Base-by-base conservation (phyloP, 2,329 filamentous ascomycete genomes). In the Botryotinia globosa region DNA sequence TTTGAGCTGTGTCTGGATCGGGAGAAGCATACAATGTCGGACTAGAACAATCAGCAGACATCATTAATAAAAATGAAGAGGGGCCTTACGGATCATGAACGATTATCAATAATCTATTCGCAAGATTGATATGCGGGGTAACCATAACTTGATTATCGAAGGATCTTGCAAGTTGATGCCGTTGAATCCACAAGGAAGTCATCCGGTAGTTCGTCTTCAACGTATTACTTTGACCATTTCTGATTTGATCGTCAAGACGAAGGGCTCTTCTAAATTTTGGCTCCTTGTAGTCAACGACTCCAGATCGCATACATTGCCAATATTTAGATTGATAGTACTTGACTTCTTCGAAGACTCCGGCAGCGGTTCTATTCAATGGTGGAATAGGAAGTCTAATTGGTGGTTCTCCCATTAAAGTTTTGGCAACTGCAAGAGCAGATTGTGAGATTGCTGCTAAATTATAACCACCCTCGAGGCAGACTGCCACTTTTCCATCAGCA, bases 381-480 rank as follows among this genome's bases (percentile, higher is more conserved):
- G 88, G 77, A 85, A 90, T 81, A 22, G 83, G 81, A 81, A 91
- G 87, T 77, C 85, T 84, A 59, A 88, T 87, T 4, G 96, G 96
- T 18, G 95, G 93, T 79, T 99, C 94, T 34, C 96, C 94, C 94
- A 99, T 98, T 62, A 99, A 85, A 0, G 95, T 98, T 74, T 90
- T 90, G 1, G 94, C 96, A 1, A 99, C 96, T 4, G 95, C 94
- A 7, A 98, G 87, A 1, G 96, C 94, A 7, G 96, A 98, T 73
- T 92, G 90, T 0, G 96, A 97, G 73, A 99, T 99, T 0, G 96
- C 96, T 65, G 90, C 86, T 37, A 99, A 88, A 78, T 98, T 98
- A 82, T 99, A 99, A 14, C 96, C 96, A 34, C 96, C 96, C 83
- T 99, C 96, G 3, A 99, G 86, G 80, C 94, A 98, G 14, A 98